Base-by-base conservation (phyloP, 768 basidiomycete species). In the Exidia glandulosa region DNA sequence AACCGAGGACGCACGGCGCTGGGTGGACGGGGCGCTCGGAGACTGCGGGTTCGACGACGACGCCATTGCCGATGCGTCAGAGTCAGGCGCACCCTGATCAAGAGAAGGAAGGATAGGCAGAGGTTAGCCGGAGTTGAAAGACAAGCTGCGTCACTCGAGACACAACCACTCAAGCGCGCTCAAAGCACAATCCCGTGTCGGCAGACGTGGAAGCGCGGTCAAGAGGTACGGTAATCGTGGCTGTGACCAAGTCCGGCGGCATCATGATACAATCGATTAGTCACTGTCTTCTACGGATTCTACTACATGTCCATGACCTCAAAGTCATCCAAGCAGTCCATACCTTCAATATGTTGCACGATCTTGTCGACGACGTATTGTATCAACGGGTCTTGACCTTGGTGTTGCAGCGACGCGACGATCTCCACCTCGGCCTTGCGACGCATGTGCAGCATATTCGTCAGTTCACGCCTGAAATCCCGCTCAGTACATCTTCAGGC, bases 401-500 rank as follows among this genome's bases (percentile, higher is more conserved):
- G 27, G 7, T 7, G 25, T 19, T 29, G 14, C 25, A 54, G 32
- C n/a, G 61, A 62, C 16, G 59, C 33, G 3, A 90, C 67, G 45
- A 89, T 77, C 68, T 98, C 91, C 54, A 94, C 94, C 72, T 98
- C 95, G 2, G 94, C 94, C 72, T 97, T 97, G 50, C 85, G 82
- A n/a, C 89, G 82, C 3, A 73, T 76, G 67, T 88, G 84, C 34
- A 97, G 71, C 81, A 96, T 90, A 63, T 83, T 77, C 69, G 78
- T 77, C 2, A 97, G 81, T 66, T 95, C 92, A 63, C 82, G 85
- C 72, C 93, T 94, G 69, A 7, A 45, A 29, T 3, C 14, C 12
- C 5, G 10, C 6, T 6, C 25, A 54, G 25, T 10, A 29, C 23
- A 31, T 12, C 25, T 16, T 2, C 52, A n/a, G 13, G 31, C 34